phyloP scores from a whole-genome alignment of 1,139 yeast genomes.

The Nakaseomyces bracarensis region DNA sequence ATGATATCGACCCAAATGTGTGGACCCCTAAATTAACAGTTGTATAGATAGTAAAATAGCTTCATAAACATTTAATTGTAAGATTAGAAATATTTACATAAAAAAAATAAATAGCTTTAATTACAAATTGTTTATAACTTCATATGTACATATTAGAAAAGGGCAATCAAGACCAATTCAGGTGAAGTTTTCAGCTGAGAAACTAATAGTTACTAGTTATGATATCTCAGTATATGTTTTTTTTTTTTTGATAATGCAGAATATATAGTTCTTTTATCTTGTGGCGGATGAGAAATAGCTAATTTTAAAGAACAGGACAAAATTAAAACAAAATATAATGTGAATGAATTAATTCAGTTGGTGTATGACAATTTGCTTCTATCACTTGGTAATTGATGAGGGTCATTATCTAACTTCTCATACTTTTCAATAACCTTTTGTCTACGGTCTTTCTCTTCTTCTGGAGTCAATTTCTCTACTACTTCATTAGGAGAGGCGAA shows the following conservation, averaged over 20 bases:
- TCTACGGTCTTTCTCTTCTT: conserved; percentile 45
- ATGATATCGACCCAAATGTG: conserved; percentile 20
- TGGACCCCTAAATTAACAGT: conserved; percentile 18
- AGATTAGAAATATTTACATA: background rate
- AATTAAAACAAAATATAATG: background rate
- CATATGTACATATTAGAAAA: background rate
- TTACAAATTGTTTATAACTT: conserved; percentile 1
- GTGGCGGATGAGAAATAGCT: background rate
- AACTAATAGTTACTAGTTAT: background rate
- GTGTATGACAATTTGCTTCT: conserved; percentile 56
- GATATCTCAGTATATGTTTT: background rate
- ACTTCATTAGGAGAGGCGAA: conserved; percentile 81
- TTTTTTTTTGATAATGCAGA: background rate
- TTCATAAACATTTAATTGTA: background rate
- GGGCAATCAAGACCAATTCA: background rate
- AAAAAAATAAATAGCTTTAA: conserved; percentile 5
- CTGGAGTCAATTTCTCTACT: conserved; percentile 60
- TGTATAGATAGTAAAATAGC: background rate
- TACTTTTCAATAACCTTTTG: conserved; percentile 38
- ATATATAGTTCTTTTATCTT: background rate
- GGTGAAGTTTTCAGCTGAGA: background rate
- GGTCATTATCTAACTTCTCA: conserved; percentile 35
- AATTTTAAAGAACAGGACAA: too few species aligned
- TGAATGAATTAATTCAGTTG: conserved; percentile 32
- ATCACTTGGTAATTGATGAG: conserved; percentile 51